These are phyloP conservation scores for Cucurbita moschata DNA, from an alignment of 306 rosid species.

Conservation along the genomic window DNA sequence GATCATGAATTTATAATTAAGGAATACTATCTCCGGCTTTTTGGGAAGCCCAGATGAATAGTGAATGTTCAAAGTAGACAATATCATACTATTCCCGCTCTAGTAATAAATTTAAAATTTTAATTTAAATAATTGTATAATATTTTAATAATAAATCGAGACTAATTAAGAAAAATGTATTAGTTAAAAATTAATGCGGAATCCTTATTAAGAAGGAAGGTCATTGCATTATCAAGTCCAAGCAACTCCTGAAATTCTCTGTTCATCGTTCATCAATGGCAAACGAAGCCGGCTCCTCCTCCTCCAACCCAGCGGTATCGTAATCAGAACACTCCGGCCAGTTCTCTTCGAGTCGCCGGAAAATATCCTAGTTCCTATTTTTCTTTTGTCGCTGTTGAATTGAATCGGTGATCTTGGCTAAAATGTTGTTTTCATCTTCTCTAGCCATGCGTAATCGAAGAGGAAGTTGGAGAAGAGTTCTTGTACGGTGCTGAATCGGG, in stretches of 20 bases:
- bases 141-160: too few species aligned
- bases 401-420: neutral
- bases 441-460: constrained; percentile 17
- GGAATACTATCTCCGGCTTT: too few species aligned
- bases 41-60: too few species aligned
- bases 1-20: too few species aligned
- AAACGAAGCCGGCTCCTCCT: constrained; percentile 2
- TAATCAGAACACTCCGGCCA: neutral
- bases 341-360: neutral
- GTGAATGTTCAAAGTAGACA: too few species aligned
- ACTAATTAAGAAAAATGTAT: too few species aligned
- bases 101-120: too few species aligned
- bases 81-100: too few species aligned
- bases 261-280: neutral
- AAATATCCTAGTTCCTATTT: neutral
- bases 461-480: constrained; percentile 29
- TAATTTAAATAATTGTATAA: too few species aligned
- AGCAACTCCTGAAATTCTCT: neutral
- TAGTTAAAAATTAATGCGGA: too few species aligned
- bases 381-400: neutral
- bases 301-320: neutral
- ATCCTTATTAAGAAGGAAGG: too few species aligned
- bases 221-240: neutral
- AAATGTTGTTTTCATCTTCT: neutral
- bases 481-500: constrained; percentile 40